These are phyloP conservation scores for Linum trigynum DNA, from an alignment of 345 rosid genomes.

Conservation along the genomic window DNA sequence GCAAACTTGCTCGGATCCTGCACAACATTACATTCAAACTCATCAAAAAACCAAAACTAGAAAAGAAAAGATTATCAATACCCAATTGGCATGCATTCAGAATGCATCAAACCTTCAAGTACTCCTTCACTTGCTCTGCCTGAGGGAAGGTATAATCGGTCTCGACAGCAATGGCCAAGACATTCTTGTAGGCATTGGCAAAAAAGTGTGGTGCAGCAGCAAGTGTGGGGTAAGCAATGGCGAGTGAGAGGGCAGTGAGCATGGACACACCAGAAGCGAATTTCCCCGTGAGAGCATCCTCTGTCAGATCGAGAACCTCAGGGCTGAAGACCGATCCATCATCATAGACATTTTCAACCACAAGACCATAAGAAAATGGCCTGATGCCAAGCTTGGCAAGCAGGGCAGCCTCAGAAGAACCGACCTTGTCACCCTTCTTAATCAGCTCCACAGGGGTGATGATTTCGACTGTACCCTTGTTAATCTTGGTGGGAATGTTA, in stretches of 20 bases:
- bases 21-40: background rate
- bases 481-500: constrained; percentile 3
- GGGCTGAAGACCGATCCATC: constrained; percentile 22
- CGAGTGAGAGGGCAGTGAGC: constrained; percentile 13
- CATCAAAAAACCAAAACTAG: background rate
- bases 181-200: constrained; percentile 18
- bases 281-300: constrained; percentile 18
- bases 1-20: constrained; percentile 25
- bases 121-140: constrained; percentile 21
- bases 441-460: constrained; percentile 18
- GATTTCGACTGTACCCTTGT: constrained; percentile 25
- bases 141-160: constrained; percentile 16
- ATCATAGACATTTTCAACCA: constrained; percentile 14
- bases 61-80: too few species aligned
- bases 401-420: constrained; percentile 23
- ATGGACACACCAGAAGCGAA: constrained; percentile 13
- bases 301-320: constrained; percentile 20
- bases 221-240: constrained; percentile 15
- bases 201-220: constrained; percentile 20
- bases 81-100: background rate
- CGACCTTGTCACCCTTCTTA: constrained; percentile 25
- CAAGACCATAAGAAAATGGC: constrained; percentile 22
- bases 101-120: constrained; percentile 11
- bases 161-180: constrained; percentile 14
- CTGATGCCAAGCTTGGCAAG: constrained; percentile 24